Evolutionary conservation across 352 stramenopile species (phyloP), one percentile per base, ranked within the genome.

Genomic region (Plasmopara viticola): DNA sequence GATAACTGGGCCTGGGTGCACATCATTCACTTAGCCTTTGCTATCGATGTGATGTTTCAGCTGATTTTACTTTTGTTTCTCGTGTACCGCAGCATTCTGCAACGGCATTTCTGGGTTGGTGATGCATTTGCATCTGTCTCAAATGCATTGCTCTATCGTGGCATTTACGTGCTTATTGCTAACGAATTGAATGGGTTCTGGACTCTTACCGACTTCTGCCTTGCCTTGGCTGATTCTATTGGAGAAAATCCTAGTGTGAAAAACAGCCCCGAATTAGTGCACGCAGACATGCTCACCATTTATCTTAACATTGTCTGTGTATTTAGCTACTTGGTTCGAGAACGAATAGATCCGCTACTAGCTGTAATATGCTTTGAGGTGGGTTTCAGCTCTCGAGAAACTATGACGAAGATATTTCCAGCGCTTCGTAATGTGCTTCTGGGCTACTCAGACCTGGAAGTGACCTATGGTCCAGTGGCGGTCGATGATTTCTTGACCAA

Each of bases 1-100:
- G 68, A 84, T 51, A 68, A 64, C 37, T 85, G 74, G 74, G 64
- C 69, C 0, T 85, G 71, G 74, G 61, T 70, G 12, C 74, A 83
- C 30, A 54, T 59, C 1, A 58, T 82, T 13, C 71, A 85, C 38
- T 10, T 75, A 2, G 12, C 66, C n/a, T 78, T 84, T 31, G 73
- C 58, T 4, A n/a, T 70, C 9, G 59, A 83, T 29, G 58, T 64
- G 25, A 25, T 78, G 0, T 71, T 77, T 41, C 63, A 66, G 25
- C 15, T 85, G 0, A 45, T 59, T n/a, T 14, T 83, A 20, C 48
- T 81, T 4, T 42, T 75, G 5, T 53, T 84, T 5, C 49, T 72
- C 3, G 68, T 72, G 31, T 67, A 58, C 6, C 58, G 62, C n/a
- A 77, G 72, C 14, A 45, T 72, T 4, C n/a, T 48, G 0, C 51